phyloP scores from a whole-genome alignment of 208 protist species.

The Balamuthia mandrillaris region DNA sequence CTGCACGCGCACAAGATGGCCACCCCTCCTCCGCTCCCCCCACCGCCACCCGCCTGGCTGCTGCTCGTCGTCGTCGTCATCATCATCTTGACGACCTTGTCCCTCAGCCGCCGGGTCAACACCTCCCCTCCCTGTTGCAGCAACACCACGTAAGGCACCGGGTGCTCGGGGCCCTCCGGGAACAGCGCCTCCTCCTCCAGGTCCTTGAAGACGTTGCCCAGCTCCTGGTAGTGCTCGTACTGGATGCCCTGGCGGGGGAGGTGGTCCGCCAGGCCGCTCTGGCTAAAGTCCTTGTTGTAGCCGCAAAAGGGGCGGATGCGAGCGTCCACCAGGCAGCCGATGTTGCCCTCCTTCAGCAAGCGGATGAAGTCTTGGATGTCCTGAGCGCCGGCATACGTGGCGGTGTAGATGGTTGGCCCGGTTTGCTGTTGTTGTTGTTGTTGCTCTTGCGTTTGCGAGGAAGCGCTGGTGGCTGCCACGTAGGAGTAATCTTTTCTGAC shows the following conservation, averaged over 20 bases:
- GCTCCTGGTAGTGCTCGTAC: slow-evolving; percentile 42
- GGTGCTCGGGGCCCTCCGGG: not conserved
- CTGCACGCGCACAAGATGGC: slow-evolving; percentile 32
- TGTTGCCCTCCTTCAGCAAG: not conserved
- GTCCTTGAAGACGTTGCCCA: slow-evolving; percentile 34
- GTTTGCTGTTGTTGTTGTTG: too few species aligned
- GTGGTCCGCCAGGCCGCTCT: not conserved
- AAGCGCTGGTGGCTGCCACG: too few species aligned
- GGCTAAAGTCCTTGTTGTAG: slow-evolving; percentile 29
- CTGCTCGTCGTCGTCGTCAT: not conserved
- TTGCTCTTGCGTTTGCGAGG: too few species aligned
- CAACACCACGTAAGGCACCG: slow-evolving; percentile 15
- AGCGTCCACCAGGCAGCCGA: slow-evolving; percentile 6
- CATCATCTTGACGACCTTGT: not conserved
- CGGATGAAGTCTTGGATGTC: not conserved
- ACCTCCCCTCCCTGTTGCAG: slow-evolving; percentile 2
- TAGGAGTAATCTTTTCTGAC: too few species aligned
- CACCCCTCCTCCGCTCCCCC: too few species aligned
- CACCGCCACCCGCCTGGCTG: too few species aligned
- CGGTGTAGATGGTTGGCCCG: slow-evolving; percentile 46
- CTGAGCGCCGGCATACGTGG: not conserved
- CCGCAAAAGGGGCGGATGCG: slow-evolving; percentile 30
- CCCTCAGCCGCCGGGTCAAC: slow-evolving; percentile 19
- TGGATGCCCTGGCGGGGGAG: not conserved
- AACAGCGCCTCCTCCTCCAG: not conserved